phyloP scores from a whole-genome alignment of 1,284 basidiomycete species.

The Sporisorium exsertum region DNA sequence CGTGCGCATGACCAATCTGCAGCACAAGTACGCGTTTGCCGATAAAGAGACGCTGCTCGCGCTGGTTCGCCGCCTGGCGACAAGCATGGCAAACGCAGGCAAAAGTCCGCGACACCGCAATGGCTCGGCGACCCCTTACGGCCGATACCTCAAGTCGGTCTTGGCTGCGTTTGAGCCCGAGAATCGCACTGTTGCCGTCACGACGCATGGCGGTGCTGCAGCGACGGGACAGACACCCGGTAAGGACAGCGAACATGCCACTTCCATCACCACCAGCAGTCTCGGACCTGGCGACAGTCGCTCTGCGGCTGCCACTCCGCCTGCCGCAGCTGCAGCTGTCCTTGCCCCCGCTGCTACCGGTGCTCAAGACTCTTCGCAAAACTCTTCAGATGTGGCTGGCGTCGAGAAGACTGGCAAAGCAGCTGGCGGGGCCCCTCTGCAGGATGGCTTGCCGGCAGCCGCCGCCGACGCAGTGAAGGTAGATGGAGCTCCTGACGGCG shows the following conservation, averaged over 20 bases:
- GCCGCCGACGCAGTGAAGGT: background rate
- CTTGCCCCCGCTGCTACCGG: background rate
- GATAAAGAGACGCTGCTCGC: conserved; percentile 51
- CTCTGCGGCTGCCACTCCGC: conserved; percentile 38
- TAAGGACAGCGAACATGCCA: conserved; percentile 46
- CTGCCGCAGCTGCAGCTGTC: conserved; percentile 3
- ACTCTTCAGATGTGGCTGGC: background rate
- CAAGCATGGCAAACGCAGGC: conserved; percentile 54
- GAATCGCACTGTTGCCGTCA: conserved; percentile 1
- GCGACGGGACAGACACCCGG: conserved; percentile 32
- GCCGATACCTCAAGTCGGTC: conserved; percentile 55
- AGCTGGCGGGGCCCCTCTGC: background rate
- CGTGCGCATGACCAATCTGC: conserved; percentile 56
- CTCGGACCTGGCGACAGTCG: conserved; percentile 44
- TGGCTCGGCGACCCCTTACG: conserved; percentile 59
- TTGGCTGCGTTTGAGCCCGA: conserved; percentile 48
- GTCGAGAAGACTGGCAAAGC: background rate
- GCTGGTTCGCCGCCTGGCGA: conserved; percentile 41
- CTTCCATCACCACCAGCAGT: conserved; percentile 42
- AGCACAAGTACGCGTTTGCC: conserved; percentile 51
- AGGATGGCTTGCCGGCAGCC: conserved; percentile 3
- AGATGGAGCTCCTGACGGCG: background rate
- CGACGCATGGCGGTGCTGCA: conserved; percentile 2
- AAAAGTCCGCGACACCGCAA: conserved; percentile 59
- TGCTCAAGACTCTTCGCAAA: background rate